These are phyloP conservation scores for Stenogyne calaminthoides DNA, from an alignment of 305 asterid genomes.

Conservation along the genomic window DNA sequence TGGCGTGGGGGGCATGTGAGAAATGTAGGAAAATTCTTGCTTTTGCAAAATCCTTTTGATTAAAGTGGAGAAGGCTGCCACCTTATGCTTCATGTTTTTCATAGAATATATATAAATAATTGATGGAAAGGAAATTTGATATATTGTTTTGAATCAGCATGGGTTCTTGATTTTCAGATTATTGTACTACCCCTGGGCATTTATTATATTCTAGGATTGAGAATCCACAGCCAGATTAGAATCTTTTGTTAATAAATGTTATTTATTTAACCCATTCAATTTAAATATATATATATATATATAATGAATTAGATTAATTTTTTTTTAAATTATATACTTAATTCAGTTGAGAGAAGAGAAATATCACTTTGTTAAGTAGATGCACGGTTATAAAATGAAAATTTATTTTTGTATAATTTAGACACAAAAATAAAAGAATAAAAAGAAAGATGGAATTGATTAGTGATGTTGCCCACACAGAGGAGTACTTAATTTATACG, in stretches of 20 bases:
- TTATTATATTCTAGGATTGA: background rate
- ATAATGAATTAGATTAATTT: too few relatives aligned
- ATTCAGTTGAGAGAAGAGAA: background rate
- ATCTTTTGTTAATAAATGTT: background rate
- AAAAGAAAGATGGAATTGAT: background rate
- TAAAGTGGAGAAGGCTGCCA: slow-evolving; percentile 44
- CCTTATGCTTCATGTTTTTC: slow-evolving; percentile 31
- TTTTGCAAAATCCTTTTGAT: slow-evolving; percentile 39
- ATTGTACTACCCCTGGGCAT: background rate
- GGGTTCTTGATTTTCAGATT: slow-evolving; percentile 18
- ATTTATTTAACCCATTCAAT: background rate
- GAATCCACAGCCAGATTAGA: background rate
- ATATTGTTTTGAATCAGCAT: background rate
- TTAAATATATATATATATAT: too few relatives aligned
- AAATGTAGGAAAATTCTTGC: slow-evolving; percentile 23
- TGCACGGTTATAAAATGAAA: background rate
- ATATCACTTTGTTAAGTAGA: background rate
- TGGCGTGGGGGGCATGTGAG: slow-evolving; percentile 49
- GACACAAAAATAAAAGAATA: background rate
- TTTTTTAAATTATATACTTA: too few relatives aligned
- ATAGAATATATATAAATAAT: background rate
- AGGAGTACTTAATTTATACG: too few relatives aligned
- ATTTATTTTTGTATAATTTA: too few relatives aligned
- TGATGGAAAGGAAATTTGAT: slow-evolving; percentile 3
- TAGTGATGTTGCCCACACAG: background rate